Percentiles rank a stretch among this genome's conserved stretches.
Evolutionary conservation across 164 flowering plant genomes (phyloP).

Genomic region (Taxillus chinensis): DNA sequence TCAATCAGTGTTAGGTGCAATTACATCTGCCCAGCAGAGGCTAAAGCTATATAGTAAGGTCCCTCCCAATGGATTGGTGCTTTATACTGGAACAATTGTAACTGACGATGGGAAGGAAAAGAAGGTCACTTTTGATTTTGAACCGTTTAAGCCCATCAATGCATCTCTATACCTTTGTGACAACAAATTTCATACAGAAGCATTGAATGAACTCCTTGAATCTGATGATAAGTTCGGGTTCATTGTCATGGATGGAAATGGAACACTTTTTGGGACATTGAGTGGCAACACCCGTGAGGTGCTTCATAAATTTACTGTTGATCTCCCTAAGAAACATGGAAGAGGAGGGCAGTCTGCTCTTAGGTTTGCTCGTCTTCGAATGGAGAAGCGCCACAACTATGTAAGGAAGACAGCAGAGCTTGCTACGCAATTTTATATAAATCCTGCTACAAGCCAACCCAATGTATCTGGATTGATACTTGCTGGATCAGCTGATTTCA

Average conservation of each 20-base stretch:
- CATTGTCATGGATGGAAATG: slow-evolving; percentile 4
- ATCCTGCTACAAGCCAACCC: slow-evolving; percentile 4
- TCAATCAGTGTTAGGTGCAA: slow-evolving; percentile 3
- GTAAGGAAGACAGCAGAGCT: slow-evolving; percentile 3
- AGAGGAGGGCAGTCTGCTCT: slow-evolving; percentile 6
- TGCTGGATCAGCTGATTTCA: slow-evolving; percentile 2
- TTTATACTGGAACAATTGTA: slow-evolving; percentile 4
- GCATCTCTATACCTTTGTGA: slow-evolving; percentile 5
- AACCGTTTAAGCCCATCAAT: slow-evolving; percentile 1
- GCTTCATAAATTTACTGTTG: slow-evolving; percentile 3
- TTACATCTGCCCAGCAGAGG: slow-evolving; percentile 5
- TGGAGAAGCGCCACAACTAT: slow-evolving; percentile 5
- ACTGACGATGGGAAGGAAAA: slow-evolving; percentile 5
- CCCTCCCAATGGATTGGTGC: slow-evolving; percentile 3
- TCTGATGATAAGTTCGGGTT: slow-evolving; percentile 4
- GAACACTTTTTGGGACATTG: slow-evolving; percentile 4
- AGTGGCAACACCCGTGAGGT: slow-evolving; percentile 3
- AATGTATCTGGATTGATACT: slow-evolving; percentile 4
- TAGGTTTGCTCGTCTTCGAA: slow-evolving; percentile 3
- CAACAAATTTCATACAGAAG: slow-evolving; percentile 3
- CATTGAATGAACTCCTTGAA: slow-evolving; percentile 2
- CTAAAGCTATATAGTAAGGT: slow-evolving; percentile 2
- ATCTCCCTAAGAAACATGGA: slow-evolving; percentile 2
- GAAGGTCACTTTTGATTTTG: slow-evolving; percentile 4
- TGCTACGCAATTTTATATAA: background rate